Evolutionary conservation across 768 basidiomycete genomes (phyloP), one percentile per base, ranked within the genome.

Genomic region (Boletus eberwhitei): DNA sequence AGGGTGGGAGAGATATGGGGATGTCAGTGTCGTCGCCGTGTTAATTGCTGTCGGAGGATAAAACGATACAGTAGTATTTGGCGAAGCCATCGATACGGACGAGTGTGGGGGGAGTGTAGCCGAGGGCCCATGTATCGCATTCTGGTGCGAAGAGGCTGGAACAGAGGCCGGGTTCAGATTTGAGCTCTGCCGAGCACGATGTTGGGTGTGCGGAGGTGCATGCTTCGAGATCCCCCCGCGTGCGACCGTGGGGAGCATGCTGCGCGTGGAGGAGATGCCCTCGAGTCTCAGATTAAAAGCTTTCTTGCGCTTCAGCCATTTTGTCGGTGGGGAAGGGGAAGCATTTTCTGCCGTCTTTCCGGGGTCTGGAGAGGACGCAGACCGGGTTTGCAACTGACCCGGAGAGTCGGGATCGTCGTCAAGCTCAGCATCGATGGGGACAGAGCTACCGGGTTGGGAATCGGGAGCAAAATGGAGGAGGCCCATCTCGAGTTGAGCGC

Each of bases 221-320:
- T 62, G 62, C 54, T 71, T 72, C 7, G 52, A 48, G 51, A 70
- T 56, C 2, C 68, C 66, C 46, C 64, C 64, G 5, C 70, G 64
- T 6, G 48, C 57, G 40, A 56, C 44, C 8, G 58, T 7, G 22
- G 55, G 51, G 37, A 61, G 61, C 51, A 61, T 64, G 32, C 58
- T 47, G 5, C 68, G 64, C 1, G 64, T 45, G 19, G 70, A 61
- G 36, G 71, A 69, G 49, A 80, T 70, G 32, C 79, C 79, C 40
- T 77, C 77, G 50, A 79, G 68, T 59, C 64, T 75, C 45, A 87
- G 70, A 57, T 81, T 79, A 69, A 82, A 81, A 24, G 77, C 78
- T 64, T 78, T 80, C 71, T 86, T 86, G 55, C 84, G 78, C 64
- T 79, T 79, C 57, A 74, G 56, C 83, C 84, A 84, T 54, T 69